Evolutionary conservation across 2,329 filamentous ascomycete genomes (phyloP).

Genomic region (Sarocladium strictum): DNA sequence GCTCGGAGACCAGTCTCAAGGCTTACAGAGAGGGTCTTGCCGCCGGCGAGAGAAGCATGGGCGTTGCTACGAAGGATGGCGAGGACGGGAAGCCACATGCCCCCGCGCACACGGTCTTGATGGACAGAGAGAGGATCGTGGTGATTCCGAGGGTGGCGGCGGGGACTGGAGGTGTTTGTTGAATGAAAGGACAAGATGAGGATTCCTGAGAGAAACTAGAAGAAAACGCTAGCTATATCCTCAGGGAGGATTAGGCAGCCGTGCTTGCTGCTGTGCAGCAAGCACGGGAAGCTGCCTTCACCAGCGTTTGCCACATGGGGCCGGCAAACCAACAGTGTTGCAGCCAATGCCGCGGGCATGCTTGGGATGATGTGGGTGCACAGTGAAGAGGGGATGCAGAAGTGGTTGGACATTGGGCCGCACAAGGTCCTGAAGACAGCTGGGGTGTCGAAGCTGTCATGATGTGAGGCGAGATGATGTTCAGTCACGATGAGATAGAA

Average conservation of each 20-base stretch:
- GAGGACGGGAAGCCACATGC: conserved; percentile 9
- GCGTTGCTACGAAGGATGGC: conserved; percentile 3
- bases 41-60: not conserved
- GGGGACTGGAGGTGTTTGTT: conserved; percentile 22
- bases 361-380: conserved; percentile 28
- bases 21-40: conserved; percentile 13
- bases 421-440: conserved; percentile 10
- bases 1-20: conserved; percentile 17
- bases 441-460: conserved; percentile 11
- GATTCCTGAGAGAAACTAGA: too few species aligned
- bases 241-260: too few species aligned
- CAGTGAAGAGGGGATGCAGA: conserved; percentile 3
- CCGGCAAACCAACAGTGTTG: too few species aligned
- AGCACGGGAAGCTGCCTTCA: too few species aligned
- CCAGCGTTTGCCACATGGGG: too few species aligned
- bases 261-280: too few species aligned
- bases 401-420: conserved; percentile 12
- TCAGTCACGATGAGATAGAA: too few species aligned
- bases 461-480: not conserved
- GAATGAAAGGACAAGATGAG: too few species aligned
- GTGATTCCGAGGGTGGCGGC: conserved; percentile 36
- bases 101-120: conserved; percentile 36
- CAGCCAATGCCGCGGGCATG: conserved; percentile 41
- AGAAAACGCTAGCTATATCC: too few species aligned
- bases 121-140: conserved; percentile 38